Base-by-base conservation (phyloP, 352 stramenopile genomes). In the Aphanomyces euteiches region DNA sequence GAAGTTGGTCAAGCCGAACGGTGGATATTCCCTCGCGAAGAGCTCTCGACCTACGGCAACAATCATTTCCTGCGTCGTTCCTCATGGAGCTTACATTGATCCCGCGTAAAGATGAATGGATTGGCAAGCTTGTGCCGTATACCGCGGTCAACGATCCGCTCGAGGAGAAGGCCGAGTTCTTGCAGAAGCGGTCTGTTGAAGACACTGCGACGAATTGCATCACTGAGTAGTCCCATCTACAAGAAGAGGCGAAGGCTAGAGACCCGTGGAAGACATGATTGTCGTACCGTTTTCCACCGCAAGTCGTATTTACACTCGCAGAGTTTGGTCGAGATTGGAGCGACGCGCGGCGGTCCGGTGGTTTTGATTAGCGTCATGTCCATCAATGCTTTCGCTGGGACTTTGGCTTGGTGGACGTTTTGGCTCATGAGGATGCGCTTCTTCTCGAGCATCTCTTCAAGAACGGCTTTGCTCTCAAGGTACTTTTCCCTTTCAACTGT, bases 261-360 rank as follows among this genome's bases (percentile, higher is more conserved):
- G 8, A 38, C 54, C 10, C 43, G 15, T 1, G 7, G 28, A 37
- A 36, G 7, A 15, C 10, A 48, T 47, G 0, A 5, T 17, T 8
- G 39, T 19, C 38, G 8, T 48, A 65, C 57, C 19, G 57, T 65
- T n/a, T 65, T 65, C 57, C 57, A 65, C 7, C 57, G 57, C 38
- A 65, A 19, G 7, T 65, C 34, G 36, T 48, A 65, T 19, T 65
- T 65, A 40, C 57, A 48, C 7, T 65, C 37, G 17, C 47, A 8
- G 7, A 65, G 21, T 40, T 65, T 65, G 15, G 57, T 47, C 17
- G 28, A 1, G 19, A 65, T 65, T 7, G 57, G 10, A 37, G 57
- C 57, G 10, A 65, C 37, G 36, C 57, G 57, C 8, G 57, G 57
- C 17, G 57, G 57, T 19, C 57, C 57, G 8, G 38, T 38, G 5